Evolutionary conservation across 2,329 filamentous ascomycete genomes (phyloP), one percentile per base, ranked within the genome.

Genomic region (Fusarium albosuccineum): DNA sequence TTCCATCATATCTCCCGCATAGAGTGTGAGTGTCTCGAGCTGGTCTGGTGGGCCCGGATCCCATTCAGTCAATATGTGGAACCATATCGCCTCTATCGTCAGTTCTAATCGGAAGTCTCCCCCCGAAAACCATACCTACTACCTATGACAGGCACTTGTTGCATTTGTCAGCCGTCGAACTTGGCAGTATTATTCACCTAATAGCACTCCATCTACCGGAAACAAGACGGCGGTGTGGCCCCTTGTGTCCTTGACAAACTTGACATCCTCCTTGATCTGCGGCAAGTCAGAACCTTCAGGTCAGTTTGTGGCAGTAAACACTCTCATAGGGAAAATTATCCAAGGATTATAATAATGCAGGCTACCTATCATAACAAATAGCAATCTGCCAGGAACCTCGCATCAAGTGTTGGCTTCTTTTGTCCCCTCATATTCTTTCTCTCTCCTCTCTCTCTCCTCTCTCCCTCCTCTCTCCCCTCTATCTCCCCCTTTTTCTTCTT

Each of bases 241-340:
- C 34, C 44, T 30, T 14, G 29, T 48, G 44, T n/a, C 10, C 17
- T 48, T 10, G 11, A 34, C 27, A 2, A 22, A 88, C 81, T 99
- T 99, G 73, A 94, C 83, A 68, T 92, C 86, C 76, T 97, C 91
- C 79, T 98, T 97, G 73, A 97, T 86, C 90, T 95, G 68, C 3
- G 2, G 26, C 30, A 30, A 6, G 63, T 78, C 46, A 74, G 62
- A 57, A 57, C 13, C 29, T 34, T 17, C 6, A 39, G 29, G 34
- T 26, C 33, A 27, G 37, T 39, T 7, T 13, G 6, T 3, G 5
- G n/a, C 37, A 41, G 36, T 48, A 49, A 44, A 56, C 48, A n/a
- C n/a, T n/a, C n/a, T n/a, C n/a, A n/a, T n/a, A n/a, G n/a, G n/a
- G n/a, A n/a, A n/a, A n/a, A n/a, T n/a, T n/a, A n/a, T n/a, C n/a